A percentile compares a stretch with the other conserved stretches of the same genome.
These are phyloP conservation scores for Corrigiola litoralis DNA, from an alignment of 179 eudicot genomes.

Conservation along the genomic window DNA sequence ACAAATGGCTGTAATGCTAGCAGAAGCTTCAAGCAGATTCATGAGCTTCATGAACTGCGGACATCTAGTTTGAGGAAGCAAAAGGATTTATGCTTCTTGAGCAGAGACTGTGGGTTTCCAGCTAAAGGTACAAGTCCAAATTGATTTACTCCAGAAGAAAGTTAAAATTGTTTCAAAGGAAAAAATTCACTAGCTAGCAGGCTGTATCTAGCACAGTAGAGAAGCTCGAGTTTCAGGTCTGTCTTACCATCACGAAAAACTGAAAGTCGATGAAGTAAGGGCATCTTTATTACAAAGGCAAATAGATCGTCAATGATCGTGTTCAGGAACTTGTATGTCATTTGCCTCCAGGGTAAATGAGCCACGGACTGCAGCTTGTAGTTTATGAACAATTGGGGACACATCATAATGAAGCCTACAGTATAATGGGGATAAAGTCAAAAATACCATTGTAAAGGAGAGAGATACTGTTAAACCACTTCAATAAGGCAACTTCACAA, in stretches of 20 bases:
- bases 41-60: too few relatives aligned
- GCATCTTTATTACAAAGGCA: slow-evolving; percentile 98
- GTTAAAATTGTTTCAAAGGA: background rate
- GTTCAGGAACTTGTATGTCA: slow-evolving; percentile 98
- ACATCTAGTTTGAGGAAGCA: too few relatives aligned
- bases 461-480: background rate
- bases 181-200: background rate
- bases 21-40: too few relatives aligned
- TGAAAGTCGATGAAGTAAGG: slow-evolving; percentile 85
- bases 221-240: background rate
- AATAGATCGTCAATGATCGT: slow-evolving; percentile 98
- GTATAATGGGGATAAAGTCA: background rate
- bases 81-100: too few relatives aligned
- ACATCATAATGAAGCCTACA: slow-evolving; percentile 97
- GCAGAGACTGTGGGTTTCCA: too few relatives aligned
- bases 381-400: slow-evolving; percentile 97
- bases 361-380: slow-evolving; percentile 96
- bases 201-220: background rate
- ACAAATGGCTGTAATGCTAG: background rate
- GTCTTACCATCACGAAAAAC: slow-evolving; percentile 97
- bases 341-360: slow-evolving; percentile 98
- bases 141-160: too few relatives aligned
- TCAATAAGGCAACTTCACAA: background rate
- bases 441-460: background rate
- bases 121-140: too few relatives aligned